A percentile compares a stretch with the other conserved stretches of the same genome.
Conservation (phyloP, 2,329 filamentous ascomycete genomes). For the Clarireedia hainanense region DNA sequence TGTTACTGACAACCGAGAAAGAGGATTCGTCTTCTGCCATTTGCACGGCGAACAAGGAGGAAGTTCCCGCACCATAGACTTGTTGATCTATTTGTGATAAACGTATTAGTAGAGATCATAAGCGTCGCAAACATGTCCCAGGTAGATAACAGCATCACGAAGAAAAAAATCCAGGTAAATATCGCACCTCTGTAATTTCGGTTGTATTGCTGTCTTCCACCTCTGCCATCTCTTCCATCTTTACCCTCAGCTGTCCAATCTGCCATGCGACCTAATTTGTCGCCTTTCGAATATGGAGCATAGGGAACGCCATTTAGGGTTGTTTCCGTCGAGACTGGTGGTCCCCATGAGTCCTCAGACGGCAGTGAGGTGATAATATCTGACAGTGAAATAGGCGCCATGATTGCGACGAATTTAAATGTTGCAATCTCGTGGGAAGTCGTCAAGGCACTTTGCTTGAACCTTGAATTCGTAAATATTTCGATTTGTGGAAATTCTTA, state of each 20-base stretch:
- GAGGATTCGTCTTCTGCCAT: constrained; percentile 90
- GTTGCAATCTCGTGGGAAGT: constrained; percentile 4
- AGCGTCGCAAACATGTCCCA: constrained; percentile 5
- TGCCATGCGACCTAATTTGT: constrained; percentile 98
- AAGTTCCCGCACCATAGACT: constrained; percentile 87
- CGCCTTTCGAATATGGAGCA: constrained; percentile 95
- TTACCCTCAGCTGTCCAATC: constrained; percentile 95
- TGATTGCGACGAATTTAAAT: constrained; percentile 27
- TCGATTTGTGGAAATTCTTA: constrained; percentile 20
- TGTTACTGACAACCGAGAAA: constrained; percentile 97
- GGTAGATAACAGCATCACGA: constrained; percentile 12
- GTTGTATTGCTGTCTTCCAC: constrained; percentile 82
- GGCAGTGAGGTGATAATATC: constrained; percentile 66
- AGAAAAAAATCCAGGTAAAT: constrained; percentile 7
- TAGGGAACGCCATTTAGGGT: constrained; percentile 93
- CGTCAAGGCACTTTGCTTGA: neutral
- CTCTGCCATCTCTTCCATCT: constrained; percentile 62
- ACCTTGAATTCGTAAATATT: constrained; percentile 16
- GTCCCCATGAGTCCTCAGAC: constrained; percentile 79
- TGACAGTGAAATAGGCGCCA: constrained; percentile 48
- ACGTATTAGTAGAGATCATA: constrained; percentile 12
- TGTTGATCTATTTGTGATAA: constrained; percentile 66
- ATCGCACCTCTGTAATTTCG: constrained; percentile 79
- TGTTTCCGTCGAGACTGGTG: constrained; percentile 71
- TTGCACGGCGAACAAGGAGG: constrained; percentile 81